Base-by-base conservation (phyloP, 495 filamentous ascomycete species). In the Aspergillus egyptiacus region DNA sequence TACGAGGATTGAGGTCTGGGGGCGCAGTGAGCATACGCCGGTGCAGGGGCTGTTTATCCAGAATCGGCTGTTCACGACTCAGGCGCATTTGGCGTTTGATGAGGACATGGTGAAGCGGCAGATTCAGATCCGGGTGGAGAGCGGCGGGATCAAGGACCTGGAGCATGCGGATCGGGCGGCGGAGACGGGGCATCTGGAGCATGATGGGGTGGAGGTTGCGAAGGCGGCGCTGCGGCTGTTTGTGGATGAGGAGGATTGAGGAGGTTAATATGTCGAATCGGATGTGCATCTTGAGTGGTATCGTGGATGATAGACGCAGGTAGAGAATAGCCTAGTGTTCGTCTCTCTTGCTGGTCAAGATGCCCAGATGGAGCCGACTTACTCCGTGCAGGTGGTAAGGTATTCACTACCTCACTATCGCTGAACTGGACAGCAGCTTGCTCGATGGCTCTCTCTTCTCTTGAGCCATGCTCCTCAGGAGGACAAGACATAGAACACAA, bases 51-150 rank as follows among this genome's bases (percentile, higher is more conserved):
- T 59, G 28, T 59, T 55, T 34, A 59, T 59, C 4, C 32, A 23
- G 17, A 53, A 59, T 32, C 44, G 56, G 35, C 45, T 59, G 10
- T 59, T 59, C 13, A 59, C 56, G 2, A 43, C 56, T 2, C 56
- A 59, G 48, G 56, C 56, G 9, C 56, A 59, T 34, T 22, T 59
- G 23, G 56, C 56, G 6, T 59, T 59, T 25, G 56, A 59, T 11
- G 48, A 59, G 56, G 52, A 59, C 18, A 59, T 59, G 56, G 56
- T 59, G 28, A 55, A 48, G 20, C 31, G 56, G 15, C 56, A 59
- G 48, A 59, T 59, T 17, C 56, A 55, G 45, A 59, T 59, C 7
- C 18, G 56, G 28, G 56, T 59, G n/a, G 56, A 59, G 34, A 22
- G 40, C 2, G 56, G 56, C 22, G 51, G 48, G 23, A 59, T 59